These are phyloP conservation scores for Ascochyta viciae-villosae DNA, from an alignment of 2,329 filamentous ascomycete species.

Conservation along the genomic window DNA sequence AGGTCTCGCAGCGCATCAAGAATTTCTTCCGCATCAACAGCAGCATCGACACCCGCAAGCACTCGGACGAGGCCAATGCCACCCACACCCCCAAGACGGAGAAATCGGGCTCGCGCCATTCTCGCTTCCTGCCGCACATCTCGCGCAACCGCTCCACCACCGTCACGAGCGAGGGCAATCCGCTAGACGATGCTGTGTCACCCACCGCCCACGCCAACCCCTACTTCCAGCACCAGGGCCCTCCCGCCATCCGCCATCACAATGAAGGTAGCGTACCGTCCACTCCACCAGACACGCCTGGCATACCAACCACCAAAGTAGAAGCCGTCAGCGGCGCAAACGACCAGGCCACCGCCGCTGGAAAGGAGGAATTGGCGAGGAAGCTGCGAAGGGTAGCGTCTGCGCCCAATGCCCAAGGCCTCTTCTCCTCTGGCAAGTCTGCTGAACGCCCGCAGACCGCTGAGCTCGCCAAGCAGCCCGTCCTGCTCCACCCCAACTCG, in stretches of 20 bases:
- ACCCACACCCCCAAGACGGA: conserved; percentile 61
- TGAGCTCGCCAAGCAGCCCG: conserved; percentile 83
- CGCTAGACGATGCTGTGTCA: conserved; percentile 85
- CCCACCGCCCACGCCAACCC: conserved; percentile 95
- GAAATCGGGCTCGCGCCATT: conserved; percentile 79
- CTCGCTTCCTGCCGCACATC: conserved; percentile 86
- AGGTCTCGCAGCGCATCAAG: conserved; percentile 70
- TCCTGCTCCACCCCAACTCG: conserved; percentile 64
- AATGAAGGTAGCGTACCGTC: conserved; percentile 93
- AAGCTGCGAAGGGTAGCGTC: conserved; percentile 94
- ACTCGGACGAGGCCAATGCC: conserved; percentile 47
- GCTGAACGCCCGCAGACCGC: conserved; percentile 78
- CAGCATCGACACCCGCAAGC: conserved; percentile 53
- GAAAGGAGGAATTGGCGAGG: conserved; percentile 91
- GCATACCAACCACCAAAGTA: conserved; percentile 66
- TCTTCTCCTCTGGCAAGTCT: conserved; percentile 66
- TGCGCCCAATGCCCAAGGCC: conserved; percentile 93
- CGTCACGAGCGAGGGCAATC: conserved; percentile 90
- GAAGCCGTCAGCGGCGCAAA: conserved; percentile 70
- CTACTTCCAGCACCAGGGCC: conserved; percentile 96
- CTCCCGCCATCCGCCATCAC: conserved; percentile 90
- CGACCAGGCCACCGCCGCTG: conserved; percentile 73
- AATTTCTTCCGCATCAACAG: conserved; percentile 74
- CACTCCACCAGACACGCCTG: conserved; percentile 89
- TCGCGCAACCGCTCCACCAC: conserved; percentile 88